Conservation (phyloP, 116 monocot genomes). For the Zostera marina region DNA sequence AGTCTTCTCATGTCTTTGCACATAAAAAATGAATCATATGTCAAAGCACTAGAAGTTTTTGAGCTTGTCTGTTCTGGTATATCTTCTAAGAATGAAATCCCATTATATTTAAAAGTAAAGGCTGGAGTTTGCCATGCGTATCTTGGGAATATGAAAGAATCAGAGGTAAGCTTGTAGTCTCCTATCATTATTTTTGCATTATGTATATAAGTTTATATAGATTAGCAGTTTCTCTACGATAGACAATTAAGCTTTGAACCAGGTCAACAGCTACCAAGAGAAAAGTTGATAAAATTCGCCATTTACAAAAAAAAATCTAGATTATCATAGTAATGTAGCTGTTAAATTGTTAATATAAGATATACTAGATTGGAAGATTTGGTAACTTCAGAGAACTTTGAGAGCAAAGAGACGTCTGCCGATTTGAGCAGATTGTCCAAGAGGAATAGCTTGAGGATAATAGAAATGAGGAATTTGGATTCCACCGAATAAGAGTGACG, state of each 20-base stretch:
- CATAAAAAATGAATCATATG: constrained; percentile 39
- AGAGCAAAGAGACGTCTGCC: too few species aligned
- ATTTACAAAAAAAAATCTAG: too few species aligned
- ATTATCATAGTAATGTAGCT: too few species aligned
- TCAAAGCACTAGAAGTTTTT: constrained; percentile 48
- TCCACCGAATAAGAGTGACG: too few species aligned
- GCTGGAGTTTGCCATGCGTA: constrained; percentile 56
- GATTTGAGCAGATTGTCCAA: too few species aligned
- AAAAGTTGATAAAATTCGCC: too few species aligned
- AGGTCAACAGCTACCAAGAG: too few species aligned
- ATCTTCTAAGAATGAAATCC: constrained; percentile 19
- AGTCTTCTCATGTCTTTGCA: constrained; percentile 41
- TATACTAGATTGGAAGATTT: too few species aligned
- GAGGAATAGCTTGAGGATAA: too few species aligned
- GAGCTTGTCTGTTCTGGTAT: constrained; percentile 17
- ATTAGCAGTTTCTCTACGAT: neutral
- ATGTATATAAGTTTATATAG: neutral
- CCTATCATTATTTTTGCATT: neutral
- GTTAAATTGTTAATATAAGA: too few species aligned
- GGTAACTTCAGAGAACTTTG: too few species aligned
- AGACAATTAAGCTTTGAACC: neutral
- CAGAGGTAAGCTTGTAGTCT: constrained; percentile 31
- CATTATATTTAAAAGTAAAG: constrained; percentile 36
- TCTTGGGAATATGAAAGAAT: constrained; percentile 60
- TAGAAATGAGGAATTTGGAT: too few species aligned